Conservation (phyloP, 495 filamentous ascomycete genomes). For the Durotheca rogersii region DNA sequence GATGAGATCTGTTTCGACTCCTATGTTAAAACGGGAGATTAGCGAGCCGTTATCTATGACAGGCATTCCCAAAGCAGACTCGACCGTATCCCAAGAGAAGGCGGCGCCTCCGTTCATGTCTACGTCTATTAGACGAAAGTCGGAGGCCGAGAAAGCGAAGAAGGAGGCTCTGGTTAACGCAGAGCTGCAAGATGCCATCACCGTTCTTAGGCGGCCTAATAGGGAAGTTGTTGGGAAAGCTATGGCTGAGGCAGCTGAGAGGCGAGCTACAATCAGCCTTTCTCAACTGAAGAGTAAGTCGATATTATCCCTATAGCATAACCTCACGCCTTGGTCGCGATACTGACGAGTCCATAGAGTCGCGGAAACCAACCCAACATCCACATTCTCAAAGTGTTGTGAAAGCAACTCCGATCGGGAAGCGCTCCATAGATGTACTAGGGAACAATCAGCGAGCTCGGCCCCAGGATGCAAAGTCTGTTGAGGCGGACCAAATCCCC, state of each 20-base stretch:
- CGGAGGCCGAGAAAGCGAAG: slow-evolving; percentile 61
- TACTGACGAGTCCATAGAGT: slow-evolving; percentile 48
- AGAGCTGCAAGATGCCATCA: slow-evolving; percentile 81
- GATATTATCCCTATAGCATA: not conserved
- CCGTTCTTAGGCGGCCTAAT: slow-evolving; percentile 82
- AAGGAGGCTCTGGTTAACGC: slow-evolving; percentile 76
- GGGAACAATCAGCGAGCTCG: slow-evolving; percentile 19
- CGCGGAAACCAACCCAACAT: slow-evolving; percentile 66
- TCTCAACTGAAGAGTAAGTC: slow-evolving; percentile 45
- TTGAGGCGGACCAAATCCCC: slow-evolving; percentile 22
- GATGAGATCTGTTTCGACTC: slow-evolving; percentile 68
- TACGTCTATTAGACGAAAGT: slow-evolving; percentile 21
- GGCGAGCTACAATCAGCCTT: slow-evolving; percentile 47
- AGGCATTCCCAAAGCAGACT: slow-evolving; percentile 48
- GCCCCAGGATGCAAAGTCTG: slow-evolving; percentile 12
- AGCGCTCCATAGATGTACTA: slow-evolving; percentile 51
- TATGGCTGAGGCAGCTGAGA: slow-evolving; percentile 68
- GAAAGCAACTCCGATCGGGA: slow-evolving; percentile 71
- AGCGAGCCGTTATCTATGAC: slow-evolving; percentile 59
- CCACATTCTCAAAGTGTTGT: slow-evolving; percentile 58
- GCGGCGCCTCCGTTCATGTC: slow-evolving; percentile 4
- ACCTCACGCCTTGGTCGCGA: not conserved
- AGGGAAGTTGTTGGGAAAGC: slow-evolving; percentile 72
- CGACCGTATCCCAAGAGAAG: slow-evolving; percentile 42
- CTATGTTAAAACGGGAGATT: slow-evolving; percentile 62